Conservation (phyloP, 2,329 filamentous ascomycete genomes). For the Apiospora marii region DNA sequence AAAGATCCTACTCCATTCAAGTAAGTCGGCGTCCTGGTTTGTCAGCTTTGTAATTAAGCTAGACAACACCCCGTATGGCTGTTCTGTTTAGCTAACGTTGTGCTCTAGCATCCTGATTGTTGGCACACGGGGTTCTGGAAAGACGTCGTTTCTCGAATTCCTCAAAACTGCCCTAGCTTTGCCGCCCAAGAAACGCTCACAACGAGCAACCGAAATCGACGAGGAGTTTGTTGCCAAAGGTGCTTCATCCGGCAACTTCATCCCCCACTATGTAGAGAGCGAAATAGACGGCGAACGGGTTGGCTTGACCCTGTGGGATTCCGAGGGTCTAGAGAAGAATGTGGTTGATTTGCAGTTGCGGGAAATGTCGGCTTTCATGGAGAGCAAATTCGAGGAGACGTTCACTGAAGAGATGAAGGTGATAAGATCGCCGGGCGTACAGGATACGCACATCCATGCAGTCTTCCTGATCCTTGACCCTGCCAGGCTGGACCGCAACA, state of each 20-base stretch:
- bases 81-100: constrained; percentile 31
- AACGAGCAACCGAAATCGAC: constrained; percentile 54
- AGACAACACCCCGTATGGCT: constrained; percentile 26
- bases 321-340: constrained; percentile 91
- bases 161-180: constrained; percentile 85
- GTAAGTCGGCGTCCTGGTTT: constrained; percentile 64
- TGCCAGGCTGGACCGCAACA: constrained; percentile 81
- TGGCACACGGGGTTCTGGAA: constrained; percentile 86
- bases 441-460: constrained; percentile 97
- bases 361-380: constrained; percentile 89
- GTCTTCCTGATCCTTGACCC: constrained; percentile 94
- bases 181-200: constrained; percentile 78
- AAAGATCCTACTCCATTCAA: constrained; percentile 99
- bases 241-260: constrained; percentile 74
- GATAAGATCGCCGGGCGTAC: constrained; percentile 86
- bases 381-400: constrained; percentile 98
- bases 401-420: constrained; percentile 98
- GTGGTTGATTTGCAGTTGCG: constrained; percentile 93
- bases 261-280: constrained; percentile 89
- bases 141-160: constrained; percentile 97
- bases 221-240: constrained; percentile 64
- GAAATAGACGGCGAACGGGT: constrained; percentile 93
- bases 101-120: constrained; percentile 81
- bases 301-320: constrained; percentile 95
- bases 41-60: constrained; percentile 2